These are phyloP conservation scores for Umbelopsis sp. DNA, from an alignment of 192 early-diverging fungal genomes.

Conservation along the genomic window DNA sequence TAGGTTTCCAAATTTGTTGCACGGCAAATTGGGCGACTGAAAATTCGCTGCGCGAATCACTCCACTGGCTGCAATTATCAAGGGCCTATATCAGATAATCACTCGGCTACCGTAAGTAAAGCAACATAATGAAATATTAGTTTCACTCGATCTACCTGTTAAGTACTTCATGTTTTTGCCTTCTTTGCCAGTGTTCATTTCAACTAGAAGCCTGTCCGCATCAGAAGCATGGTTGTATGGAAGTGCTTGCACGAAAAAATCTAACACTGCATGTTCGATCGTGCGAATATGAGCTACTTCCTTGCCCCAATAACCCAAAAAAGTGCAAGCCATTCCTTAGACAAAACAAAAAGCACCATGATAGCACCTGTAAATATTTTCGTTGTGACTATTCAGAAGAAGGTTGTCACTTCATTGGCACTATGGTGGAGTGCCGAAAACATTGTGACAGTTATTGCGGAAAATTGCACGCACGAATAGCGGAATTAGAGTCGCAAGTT, in stretches of 20 bases:
- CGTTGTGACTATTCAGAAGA: constrained; percentile 28
- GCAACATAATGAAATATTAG: not conserved
- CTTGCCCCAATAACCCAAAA: constrained; percentile 30
- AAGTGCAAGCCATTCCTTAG: constrained; percentile 32
- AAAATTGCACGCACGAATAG: constrained; percentile 28
- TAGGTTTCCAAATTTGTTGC: constrained; percentile 41
- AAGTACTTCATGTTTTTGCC: not conserved
- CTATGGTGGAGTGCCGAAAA: constrained; percentile 16
- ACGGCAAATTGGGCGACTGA: constrained; percentile 34
- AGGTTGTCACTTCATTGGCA: constrained; percentile 39
- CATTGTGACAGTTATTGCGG: constrained; percentile 39
- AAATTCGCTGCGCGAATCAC: constrained; percentile 26
- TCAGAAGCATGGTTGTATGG: constrained; percentile 31
- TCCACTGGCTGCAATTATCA: constrained; percentile 32
- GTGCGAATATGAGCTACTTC: constrained; percentile 28
- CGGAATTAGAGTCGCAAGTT: constrained; percentile 29
- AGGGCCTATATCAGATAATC: constrained; percentile 30
- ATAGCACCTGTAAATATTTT: constrained; percentile 34
- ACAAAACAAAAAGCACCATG: constrained; percentile 26
- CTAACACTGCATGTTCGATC: constrained; percentile 22
- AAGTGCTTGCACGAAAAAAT: not conserved
- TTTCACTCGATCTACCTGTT: not conserved
- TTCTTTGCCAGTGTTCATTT: constrained; percentile 26
- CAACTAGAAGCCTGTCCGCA: constrained; percentile 33
- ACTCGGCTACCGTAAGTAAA: constrained; percentile 25